Conservation (phyloP, 2,329 filamentous ascomycete genomes). For the Aspergillaceae sp. region DNA sequence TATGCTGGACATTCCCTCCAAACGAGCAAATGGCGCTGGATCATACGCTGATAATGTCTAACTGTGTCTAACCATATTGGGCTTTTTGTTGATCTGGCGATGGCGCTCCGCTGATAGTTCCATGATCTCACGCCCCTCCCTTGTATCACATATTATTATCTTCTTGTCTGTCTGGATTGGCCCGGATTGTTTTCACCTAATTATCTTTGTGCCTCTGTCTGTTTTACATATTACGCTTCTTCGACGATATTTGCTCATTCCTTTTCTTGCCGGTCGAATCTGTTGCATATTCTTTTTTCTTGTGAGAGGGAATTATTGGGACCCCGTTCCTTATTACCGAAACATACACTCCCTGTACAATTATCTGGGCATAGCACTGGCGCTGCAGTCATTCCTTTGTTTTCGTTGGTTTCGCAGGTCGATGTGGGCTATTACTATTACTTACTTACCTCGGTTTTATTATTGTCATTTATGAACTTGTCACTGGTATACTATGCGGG, state of each 20-base stretch:
- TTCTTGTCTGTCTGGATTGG: conserved; percentile 20
- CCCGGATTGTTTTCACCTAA: conserved; percentile 3
- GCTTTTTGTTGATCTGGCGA: conserved; percentile 13
- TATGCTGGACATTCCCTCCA: conserved; percentile 12
- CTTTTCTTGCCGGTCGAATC: conserved; percentile 10
- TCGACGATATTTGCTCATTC: conserved; percentile 28
- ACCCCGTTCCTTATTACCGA: conserved; percentile 21
- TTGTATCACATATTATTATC: conserved; percentile 14
- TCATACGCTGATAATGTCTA: conserved; percentile 13
- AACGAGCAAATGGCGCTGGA: conserved; percentile 16
- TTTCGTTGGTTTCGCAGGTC: conserved; percentile 22
- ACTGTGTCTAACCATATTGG: conserved; percentile 9
- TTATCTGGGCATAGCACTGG: conserved; percentile 20
- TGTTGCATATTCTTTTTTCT: conserved; percentile 18
- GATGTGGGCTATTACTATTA: conserved; percentile 5
- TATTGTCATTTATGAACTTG: conserved; percentile 1
- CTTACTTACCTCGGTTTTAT: conserved; percentile 6
- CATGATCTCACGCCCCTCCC: conserved; percentile 30
- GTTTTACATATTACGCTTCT: conserved; percentile 17
- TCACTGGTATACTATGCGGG: background rate
- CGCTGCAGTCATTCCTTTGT: conserved; percentile 31
- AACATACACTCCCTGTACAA: conserved; percentile 22
- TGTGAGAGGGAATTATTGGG: conserved; percentile 18
- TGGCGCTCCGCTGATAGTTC: conserved; percentile 4
- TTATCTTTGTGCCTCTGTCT: conserved; percentile 8